Base-by-base conservation (phyloP, 306 rosid genomes). In the Castanea mollissima region DNA sequence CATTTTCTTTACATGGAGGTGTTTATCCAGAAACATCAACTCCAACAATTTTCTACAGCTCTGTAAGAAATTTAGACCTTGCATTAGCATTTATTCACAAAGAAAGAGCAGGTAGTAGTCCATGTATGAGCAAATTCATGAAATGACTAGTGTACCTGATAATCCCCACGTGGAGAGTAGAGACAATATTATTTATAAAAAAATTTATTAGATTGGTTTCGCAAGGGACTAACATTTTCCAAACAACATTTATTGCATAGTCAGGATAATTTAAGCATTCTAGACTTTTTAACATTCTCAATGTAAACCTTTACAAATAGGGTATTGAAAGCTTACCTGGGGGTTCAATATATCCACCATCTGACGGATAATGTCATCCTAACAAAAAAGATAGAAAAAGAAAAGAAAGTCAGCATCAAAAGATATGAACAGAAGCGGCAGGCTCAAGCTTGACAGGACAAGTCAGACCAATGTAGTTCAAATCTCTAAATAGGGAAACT, bases 261-360 rank as follows among this genome's bases (percentile, higher is more conserved):
- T 12, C 46, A 34, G 52, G 27, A 68, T 68, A 68, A 35, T 18
- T 68, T 18, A 35, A 68, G 72, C 27, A 35, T 64, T 59, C 15
- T 46, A 59, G 65, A 19, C 51, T 10, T 49, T 49, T 57, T 23
- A 41, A 73, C 59, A 78, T 62, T 72, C 78, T 75, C 79, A 85
- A 18, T 76, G 76, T 51, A 69, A 0, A 78, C 51, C 69, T 41
- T 25, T 49, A 57, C 19, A 77, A 64, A 49, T 59, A 29, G 13
- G 19, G 57, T 68, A 4, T 19, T 72, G 4, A 41, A 27, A 68
- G 80, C 77, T 13, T 87, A 93, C 98, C 99, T 95, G 98, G 58
- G 98, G 97, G 74, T 84, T 95, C 96, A 95, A 75, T 77, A 86
- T 92, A 8, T 93, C 92, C 97, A 93, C 92, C 97, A 93, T 90